Conservation (phyloP, 1,284 basidiomycete species). For the Irpex sp. region DNA sequence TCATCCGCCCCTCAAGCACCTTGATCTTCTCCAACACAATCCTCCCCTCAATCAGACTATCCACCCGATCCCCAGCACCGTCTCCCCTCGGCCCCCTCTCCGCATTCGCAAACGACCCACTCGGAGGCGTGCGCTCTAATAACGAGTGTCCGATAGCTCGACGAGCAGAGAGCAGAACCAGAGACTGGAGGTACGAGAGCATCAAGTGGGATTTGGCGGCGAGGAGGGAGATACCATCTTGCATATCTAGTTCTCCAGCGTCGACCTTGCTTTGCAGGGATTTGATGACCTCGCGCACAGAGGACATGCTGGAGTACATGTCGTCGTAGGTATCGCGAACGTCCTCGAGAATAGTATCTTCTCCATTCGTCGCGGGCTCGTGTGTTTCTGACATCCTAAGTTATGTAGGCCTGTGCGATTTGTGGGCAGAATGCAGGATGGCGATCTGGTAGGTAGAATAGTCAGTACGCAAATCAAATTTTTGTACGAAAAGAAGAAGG, state of each 20-base stretch:
- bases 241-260: conserved; percentile 51
- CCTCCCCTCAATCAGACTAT: conserved; percentile 68
- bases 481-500: conserved; percentile 8
- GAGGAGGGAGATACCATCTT: conserved; percentile 85
- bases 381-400: not conserved
- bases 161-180: conserved; percentile 72
- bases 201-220: conserved; percentile 85
- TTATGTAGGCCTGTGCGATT: too few relatives aligned
- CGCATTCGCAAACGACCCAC: conserved; percentile 44
- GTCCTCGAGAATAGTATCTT: not conserved
- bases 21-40: conserved; percentile 77
- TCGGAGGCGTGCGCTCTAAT: conserved; percentile 41
- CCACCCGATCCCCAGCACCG: conserved; percentile 60
- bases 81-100: conserved; percentile 52
- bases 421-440: not conserved
- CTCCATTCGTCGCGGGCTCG: not conserved
- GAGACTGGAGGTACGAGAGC: conserved; percentile 84
- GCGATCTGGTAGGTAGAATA: not conserved
- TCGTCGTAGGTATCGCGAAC: not conserved
- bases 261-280: conserved; percentile 22
- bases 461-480: not conserved
- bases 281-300: not conserved
- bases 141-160: conserved; percentile 62
- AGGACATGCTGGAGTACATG: not conserved
- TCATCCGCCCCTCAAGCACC: conserved; percentile 79